phyloP scores from a whole-genome alignment of 305 asterid species.

The Solanum hybrid region DNA sequence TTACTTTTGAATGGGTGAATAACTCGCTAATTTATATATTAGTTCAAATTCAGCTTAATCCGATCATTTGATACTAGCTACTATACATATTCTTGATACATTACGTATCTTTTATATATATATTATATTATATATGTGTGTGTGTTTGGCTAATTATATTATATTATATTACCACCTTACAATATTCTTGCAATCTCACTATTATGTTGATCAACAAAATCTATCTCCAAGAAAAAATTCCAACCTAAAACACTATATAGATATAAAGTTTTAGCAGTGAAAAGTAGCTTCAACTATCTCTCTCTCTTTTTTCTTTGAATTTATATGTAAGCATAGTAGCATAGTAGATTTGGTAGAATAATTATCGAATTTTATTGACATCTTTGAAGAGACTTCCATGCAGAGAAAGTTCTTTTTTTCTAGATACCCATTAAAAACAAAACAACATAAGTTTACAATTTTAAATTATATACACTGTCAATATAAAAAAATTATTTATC shows the following conservation, averaged over 20 bases:
- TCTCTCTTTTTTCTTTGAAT: conserved; percentile 10
- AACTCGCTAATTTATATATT: not conserved
- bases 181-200: not conserved
- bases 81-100: not conserved
- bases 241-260: conserved; percentile 12
- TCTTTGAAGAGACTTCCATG: conserved; percentile 15
- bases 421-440: not conserved
- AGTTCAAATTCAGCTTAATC: not conserved
- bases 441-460: not conserved
- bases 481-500: not conserved
- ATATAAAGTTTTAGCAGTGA: conserved; percentile 19
- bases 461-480: not conserved
- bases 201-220: not conserved
- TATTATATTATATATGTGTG: accelerated
- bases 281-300: conserved; percentile 11
- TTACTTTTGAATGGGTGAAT: not conserved
- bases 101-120: not conserved
- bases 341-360: conserved; percentile 35
- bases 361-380: conserved; percentile 14
- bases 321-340: conserved; percentile 19
- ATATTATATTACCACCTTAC: not conserved
- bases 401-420: not conserved
- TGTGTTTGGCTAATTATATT: not conserved
- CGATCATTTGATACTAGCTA: not conserved
- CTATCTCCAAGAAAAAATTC: not conserved